phyloP scores from a whole-genome alignment of 495 filamentous ascomycete genomes.

The Neurospora intermedia region DNA sequence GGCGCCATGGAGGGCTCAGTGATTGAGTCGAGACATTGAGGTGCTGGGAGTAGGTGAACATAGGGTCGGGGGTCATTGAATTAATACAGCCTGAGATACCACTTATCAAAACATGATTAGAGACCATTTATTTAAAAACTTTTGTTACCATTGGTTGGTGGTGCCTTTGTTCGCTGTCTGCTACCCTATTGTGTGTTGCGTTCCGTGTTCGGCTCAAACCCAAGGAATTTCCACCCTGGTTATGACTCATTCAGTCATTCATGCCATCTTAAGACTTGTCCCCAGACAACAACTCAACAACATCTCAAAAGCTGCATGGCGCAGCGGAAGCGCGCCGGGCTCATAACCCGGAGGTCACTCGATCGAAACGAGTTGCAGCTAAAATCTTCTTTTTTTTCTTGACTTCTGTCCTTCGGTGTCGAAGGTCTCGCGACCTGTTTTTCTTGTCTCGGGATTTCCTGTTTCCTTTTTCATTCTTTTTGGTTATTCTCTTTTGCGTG shows the following conservation, averaged over 20 bases:
- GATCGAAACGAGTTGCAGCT: conserved; percentile 45
- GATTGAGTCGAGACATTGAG: background rate
- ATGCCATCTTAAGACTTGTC: background rate
- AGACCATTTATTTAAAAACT: background rate
- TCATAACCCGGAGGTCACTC: conserved; percentile 46
- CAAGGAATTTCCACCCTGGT: background rate
- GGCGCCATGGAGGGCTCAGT: background rate
- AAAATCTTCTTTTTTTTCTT: conserved; percentile 12
- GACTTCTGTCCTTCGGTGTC: conserved; percentile 1
- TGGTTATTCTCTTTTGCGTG: background rate
- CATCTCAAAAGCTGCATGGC: conserved; percentile 32
- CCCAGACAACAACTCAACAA: background rate
- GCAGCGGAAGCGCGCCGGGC: conserved; percentile 46
- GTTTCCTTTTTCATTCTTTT: background rate
- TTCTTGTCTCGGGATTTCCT: background rate
- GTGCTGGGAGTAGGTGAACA: background rate
- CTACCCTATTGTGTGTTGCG: background rate
- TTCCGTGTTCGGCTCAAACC: background rate
- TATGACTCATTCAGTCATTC: background rate
- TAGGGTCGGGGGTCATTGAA: background rate
- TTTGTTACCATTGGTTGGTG: background rate
- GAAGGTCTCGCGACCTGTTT: background rate
- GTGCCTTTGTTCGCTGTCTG: background rate
- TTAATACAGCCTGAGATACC: background rate
- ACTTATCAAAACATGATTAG: background rate